phyloP scores from a whole-genome alignment of 2,329 filamentous ascomycete species.

The Parastagonospora avenae region DNA sequence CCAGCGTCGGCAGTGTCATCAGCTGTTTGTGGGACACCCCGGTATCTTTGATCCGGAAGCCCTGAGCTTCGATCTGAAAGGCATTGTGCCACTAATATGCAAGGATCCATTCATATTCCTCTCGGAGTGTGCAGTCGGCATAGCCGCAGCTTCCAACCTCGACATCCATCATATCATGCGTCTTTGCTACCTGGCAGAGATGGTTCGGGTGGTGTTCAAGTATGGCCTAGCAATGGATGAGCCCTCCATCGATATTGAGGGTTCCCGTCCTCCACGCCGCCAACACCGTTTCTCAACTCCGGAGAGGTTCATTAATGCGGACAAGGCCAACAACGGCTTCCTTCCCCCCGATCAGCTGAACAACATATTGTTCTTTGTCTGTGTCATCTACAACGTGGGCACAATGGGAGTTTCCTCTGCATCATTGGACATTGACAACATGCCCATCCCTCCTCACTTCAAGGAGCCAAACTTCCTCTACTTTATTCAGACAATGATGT shows the following conservation, averaged over 20 bases:
- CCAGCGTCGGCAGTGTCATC: slow-evolving; percentile 72
- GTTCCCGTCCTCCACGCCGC: neutral
- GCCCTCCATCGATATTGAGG: slow-evolving; percentile 5
- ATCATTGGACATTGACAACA: slow-evolving; percentile 30
- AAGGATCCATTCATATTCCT: slow-evolving; percentile 81
- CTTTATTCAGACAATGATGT: slow-evolving; percentile 55
- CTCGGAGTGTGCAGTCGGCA: slow-evolving; percentile 74
- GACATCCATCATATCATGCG: slow-evolving; percentile 81
- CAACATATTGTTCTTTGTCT: slow-evolving; percentile 39
- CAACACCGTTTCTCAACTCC: slow-evolving; percentile 14
- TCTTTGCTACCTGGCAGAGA: slow-evolving; percentile 87
- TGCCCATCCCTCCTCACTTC: slow-evolving; percentile 28
- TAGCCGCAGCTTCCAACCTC: slow-evolving; percentile 69
- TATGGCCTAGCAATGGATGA: slow-evolving; percentile 44
- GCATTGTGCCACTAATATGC: slow-evolving; percentile 61
- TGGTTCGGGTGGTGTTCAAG: slow-evolving; percentile 76
- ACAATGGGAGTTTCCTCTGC: slow-evolving; percentile 29
- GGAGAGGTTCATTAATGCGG: slow-evolving; percentile 32
- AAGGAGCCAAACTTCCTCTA: slow-evolving; percentile 39
- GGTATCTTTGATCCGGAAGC: slow-evolving; percentile 45
- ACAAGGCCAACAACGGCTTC: slow-evolving; percentile 27
- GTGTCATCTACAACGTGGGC: slow-evolving; percentile 36
- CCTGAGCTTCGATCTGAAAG: slow-evolving; percentile 51
- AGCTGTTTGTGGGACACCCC: slow-evolving; percentile 70
- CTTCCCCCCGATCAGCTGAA: slow-evolving; percentile 35